A percentile compares a stretch with the other conserved stretches of the same genome.
phyloP scores from a whole-genome alignment of 495 filamentous ascomycete genomes.

The Lasiosphaeria ovina region DNA sequence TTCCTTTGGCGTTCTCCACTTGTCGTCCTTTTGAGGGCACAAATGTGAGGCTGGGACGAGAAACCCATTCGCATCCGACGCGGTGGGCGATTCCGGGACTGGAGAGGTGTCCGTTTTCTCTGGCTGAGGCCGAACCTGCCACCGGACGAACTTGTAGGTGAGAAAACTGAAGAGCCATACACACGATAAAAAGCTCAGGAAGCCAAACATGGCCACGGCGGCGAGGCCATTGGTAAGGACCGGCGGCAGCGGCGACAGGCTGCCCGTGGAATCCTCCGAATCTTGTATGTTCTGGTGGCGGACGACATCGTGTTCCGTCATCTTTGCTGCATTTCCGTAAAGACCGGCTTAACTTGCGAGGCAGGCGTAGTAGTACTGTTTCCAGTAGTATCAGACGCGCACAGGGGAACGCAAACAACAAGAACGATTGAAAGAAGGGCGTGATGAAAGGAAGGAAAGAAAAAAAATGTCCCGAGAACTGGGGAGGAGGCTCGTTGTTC shows the following conservation, averaged over 20 bases:
- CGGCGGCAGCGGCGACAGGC: constrained; percentile 47
- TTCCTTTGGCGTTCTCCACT: constrained; percentile 7
- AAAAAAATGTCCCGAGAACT: constrained; percentile 13
- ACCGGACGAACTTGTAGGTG: constrained; percentile 56
- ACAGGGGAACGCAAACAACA: not conserved
- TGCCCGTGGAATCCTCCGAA: constrained; percentile 26
- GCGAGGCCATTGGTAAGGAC: constrained; percentile 52
- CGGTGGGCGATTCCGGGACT: constrained; percentile 22
- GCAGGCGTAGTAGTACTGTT: not conserved
- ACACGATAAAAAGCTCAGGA: constrained; percentile 59
- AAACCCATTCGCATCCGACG: constrained; percentile 25
- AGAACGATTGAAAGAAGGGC: not conserved
- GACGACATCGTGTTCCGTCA: constrained; percentile 1
- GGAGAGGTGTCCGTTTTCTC: constrained; percentile 18
- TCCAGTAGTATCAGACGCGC: not conserved
- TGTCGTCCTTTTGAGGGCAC: constrained; percentile 20
- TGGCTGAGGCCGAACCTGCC: constrained; percentile 35
- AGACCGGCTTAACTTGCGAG: constrained; percentile 2
- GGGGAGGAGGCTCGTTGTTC: constrained; percentile 8
- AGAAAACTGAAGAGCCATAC: constrained; percentile 53
- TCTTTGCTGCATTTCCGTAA: constrained; percentile 18
- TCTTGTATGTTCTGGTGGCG: constrained; percentile 19
- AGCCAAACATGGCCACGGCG: constrained; percentile 55
- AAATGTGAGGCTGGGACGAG: constrained; percentile 24
- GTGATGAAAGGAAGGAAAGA: constrained; percentile 3